Percentiles rank a stretch among this genome's conserved stretches.
These are phyloP conservation scores for Pythium diclinum DNA, from an alignment of 352 stramenopile species.

Conservation along the genomic window DNA sequence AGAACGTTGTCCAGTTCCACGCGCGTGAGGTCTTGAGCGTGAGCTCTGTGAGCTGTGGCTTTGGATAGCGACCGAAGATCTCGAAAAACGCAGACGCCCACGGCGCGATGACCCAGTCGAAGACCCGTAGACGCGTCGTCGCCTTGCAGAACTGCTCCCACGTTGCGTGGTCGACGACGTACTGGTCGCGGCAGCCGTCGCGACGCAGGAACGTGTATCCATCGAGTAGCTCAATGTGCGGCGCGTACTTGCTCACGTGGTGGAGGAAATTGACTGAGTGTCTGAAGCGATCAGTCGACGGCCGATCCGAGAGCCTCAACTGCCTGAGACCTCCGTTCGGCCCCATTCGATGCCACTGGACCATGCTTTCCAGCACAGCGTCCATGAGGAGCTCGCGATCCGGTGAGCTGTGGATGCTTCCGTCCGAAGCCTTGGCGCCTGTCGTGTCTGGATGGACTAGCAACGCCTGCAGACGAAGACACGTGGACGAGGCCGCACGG, in stretches of 20 bases:
- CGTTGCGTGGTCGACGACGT: neutral
- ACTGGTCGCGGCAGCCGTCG: conserved; percentile 7
- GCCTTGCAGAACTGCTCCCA: conserved; percentile 17
- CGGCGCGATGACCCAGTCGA: conserved; percentile 9
- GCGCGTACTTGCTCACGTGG: conserved; percentile 5
- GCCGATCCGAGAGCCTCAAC: conserved; percentile 1
- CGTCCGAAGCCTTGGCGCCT: neutral
- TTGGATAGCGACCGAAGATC: conserved; percentile 14
- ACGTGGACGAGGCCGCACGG: neutral
- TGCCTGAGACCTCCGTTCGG: conserved; percentile 5
- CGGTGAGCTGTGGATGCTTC: neutral
- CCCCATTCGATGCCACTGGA: conserved; percentile 3
- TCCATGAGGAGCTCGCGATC: neutral
- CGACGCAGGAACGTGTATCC: neutral
- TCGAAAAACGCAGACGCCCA: conserved; percentile 14
- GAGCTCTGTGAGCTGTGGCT: conserved; percentile 8
- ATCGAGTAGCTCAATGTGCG: conserved; percentile 11
- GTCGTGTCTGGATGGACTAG: neutral
- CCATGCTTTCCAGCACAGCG: neutral
- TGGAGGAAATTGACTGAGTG: neutral
- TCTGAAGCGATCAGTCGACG: neutral
- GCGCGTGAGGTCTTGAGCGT: conserved; percentile 8
- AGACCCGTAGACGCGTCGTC: conserved; percentile 2
- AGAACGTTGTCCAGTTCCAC: conserved; percentile 14
- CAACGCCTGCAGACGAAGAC: conserved; percentile 8